Base-by-base conservation (phyloP, 441 rosid genomes). In the Croton laevigatus region DNA sequence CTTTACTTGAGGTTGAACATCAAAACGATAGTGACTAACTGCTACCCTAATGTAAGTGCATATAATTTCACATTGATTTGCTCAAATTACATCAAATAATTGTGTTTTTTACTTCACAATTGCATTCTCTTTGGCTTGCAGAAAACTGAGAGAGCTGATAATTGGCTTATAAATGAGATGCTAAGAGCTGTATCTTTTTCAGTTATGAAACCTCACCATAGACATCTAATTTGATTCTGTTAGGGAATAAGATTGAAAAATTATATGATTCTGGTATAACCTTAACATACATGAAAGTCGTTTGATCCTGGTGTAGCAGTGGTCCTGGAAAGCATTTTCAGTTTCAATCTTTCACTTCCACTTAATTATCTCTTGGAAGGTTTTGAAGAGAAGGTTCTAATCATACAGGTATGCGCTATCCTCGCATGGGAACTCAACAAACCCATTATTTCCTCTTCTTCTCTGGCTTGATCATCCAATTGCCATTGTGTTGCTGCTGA, bases 101-200 rank as follows among this genome's bases (percentile, higher is more conserved):
- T 22, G 19, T 51, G 27, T 44, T 51, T 76, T 73, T 9, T 36
- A 49, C 36, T 51, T 45, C 52, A 17, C 19, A 64, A 58, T 72
- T 57, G 14, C 19, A 64, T 60, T 72, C 45, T 68, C n/a, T 70
- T 68, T 66, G 57, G 70, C 69, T 73, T 78, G 77, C 88, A 94
- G 97, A 87, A 79, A 69, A 59, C 87, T 0, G 85, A 85, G 65
- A 84, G 97, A 81, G 98, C 86, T 77, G 95, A 94, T 75, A 85
- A 82, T 62, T 83, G 88, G 87, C 97, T 94, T 67, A 73, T 83
- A 48, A 51, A 70, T 64, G 93, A 94, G 86, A 91, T 94, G 98
- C 82, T 86, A 49, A 85, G 98, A 81, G 94, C 97, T 66, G 98
- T 94, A 90, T 94, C 98, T 94, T 86, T 69, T 60, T 65, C 7